These are phyloP conservation scores for Gossypium arboreum DNA, from an alignment of 345 rosid species.

Conservation along the genomic window DNA sequence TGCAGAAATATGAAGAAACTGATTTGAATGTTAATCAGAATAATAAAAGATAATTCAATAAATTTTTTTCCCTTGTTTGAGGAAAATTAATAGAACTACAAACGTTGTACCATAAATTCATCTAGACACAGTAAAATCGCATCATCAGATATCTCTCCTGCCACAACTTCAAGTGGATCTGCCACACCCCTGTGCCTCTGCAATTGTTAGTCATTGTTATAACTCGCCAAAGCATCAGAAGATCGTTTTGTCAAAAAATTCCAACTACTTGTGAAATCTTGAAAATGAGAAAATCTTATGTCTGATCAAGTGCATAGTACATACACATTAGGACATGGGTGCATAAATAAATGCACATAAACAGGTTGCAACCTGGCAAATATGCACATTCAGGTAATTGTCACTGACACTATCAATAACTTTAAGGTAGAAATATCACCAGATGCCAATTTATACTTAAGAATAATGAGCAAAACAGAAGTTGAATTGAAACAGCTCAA, in stretches of 20 bases:
- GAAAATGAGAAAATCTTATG: background rate
- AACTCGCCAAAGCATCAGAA: constrained; percentile 1
- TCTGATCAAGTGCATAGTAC: background rate
- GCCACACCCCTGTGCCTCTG: constrained; percentile 93
- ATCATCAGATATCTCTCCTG: constrained; percentile 91
- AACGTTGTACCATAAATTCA: constrained; percentile 80
- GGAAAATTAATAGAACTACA: background rate
- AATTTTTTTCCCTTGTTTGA: background rate
- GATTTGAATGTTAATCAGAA: background rate
- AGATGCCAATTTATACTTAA: background rate
- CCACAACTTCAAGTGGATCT: constrained; percentile 98
- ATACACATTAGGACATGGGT: background rate
- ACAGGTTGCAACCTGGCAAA: background rate
- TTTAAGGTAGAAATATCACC: background rate
- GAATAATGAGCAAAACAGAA: background rate
- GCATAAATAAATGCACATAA: constrained; percentile 6
- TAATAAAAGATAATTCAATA: background rate
- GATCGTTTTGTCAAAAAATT: background rate
- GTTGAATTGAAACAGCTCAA: background rate
- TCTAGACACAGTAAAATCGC: constrained; percentile 82
- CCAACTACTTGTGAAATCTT: constrained; percentile 3
- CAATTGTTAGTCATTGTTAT: constrained; percentile 22
- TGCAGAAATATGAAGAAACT: background rate
- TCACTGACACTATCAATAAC: background rate
- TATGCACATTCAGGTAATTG: background rate